phyloP scores from a whole-genome alignment of 2,329 filamentous ascomycete species.

The Coniochaeta hoffmannii region DNA sequence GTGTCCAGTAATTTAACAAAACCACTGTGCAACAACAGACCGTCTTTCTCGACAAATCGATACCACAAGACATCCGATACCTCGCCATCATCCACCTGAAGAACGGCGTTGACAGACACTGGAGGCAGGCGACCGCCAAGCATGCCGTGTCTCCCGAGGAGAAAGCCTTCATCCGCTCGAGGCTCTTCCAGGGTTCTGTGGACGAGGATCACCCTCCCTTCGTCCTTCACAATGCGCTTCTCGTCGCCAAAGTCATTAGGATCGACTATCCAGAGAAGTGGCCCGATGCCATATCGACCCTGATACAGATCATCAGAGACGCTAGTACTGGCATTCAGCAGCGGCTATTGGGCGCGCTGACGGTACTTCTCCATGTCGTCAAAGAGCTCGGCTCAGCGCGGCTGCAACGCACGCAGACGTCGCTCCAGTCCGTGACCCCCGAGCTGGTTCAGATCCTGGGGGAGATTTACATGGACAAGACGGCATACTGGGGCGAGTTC shows the following conservation, averaged over 20 bases:
- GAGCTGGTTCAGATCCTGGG: conserved; percentile 77
- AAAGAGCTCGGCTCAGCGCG: conserved; percentile 85
- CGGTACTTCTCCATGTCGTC: conserved; percentile 75
- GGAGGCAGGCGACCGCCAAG: conserved; percentile 58
- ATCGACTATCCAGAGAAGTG: conserved; percentile 87
- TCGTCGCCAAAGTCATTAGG: conserved; percentile 79
- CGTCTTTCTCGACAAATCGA: conserved; percentile 71
- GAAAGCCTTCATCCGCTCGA: conserved; percentile 67
- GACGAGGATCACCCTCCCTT: conserved; percentile 69
- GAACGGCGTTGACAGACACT: conserved; percentile 92
- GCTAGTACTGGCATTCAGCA: conserved; percentile 51
- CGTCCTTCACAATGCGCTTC: conserved; percentile 80
- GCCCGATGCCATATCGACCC: conserved; percentile 53
- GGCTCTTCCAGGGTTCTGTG: conserved; percentile 69
- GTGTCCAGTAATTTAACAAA: too few relatives aligned
- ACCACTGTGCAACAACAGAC: conserved; percentile 51
- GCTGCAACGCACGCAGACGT: conserved; percentile 65
- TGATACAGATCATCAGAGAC: conserved; percentile 58
- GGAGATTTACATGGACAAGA: conserved; percentile 69
- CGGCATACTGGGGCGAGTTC: conserved; percentile 59
- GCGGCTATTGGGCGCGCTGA: conserved; percentile 63
- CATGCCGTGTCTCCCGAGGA: conserved; percentile 68
- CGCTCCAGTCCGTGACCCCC: conserved; percentile 69
- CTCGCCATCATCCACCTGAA: conserved; percentile 91
- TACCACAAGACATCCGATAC: conserved; percentile 74